Conservation (phyloP, 2,329 filamentous ascomycete genomes). For the Fusarium ambrosium region DNA sequence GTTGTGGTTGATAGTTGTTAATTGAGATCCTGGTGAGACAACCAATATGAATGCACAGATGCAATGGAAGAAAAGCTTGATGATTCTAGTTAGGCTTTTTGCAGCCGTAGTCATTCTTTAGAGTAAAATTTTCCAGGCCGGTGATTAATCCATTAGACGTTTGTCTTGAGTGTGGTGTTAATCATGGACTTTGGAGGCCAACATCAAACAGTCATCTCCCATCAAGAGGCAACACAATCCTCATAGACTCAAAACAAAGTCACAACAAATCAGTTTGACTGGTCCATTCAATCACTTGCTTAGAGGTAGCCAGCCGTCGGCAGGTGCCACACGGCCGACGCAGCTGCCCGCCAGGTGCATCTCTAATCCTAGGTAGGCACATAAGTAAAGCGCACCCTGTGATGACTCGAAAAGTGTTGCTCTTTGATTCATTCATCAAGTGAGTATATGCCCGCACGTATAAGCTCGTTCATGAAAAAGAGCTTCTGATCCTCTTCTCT, state of each 20-base stretch:
- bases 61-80: not conserved
- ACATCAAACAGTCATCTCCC: not conserved
- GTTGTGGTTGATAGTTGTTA: not conserved
- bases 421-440: not conserved
- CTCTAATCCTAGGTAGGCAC: not conserved
- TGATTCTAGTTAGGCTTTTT: not conserved
- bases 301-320: conserved; percentile 8
- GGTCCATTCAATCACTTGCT: not conserved
- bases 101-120: not conserved
- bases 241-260: not conserved
- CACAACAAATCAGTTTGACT: not conserved
- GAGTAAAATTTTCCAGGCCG: not conserved
- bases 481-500: too few species aligned
- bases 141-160: not conserved
- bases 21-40: not conserved
- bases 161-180: not conserved
- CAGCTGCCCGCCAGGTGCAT: conserved; percentile 19
- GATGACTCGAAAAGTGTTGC: not conserved
- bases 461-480: not conserved
- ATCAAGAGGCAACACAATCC: not conserved
- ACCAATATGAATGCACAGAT: not conserved
- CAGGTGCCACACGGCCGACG: conserved; percentile 28
- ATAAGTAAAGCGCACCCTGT: not conserved
- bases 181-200: not conserved
- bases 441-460: not conserved